Evolutionary conservation across 352 stramenopile genomes (phyloP).

Genomic region (Pythium rhizo-oryzae): DNA sequence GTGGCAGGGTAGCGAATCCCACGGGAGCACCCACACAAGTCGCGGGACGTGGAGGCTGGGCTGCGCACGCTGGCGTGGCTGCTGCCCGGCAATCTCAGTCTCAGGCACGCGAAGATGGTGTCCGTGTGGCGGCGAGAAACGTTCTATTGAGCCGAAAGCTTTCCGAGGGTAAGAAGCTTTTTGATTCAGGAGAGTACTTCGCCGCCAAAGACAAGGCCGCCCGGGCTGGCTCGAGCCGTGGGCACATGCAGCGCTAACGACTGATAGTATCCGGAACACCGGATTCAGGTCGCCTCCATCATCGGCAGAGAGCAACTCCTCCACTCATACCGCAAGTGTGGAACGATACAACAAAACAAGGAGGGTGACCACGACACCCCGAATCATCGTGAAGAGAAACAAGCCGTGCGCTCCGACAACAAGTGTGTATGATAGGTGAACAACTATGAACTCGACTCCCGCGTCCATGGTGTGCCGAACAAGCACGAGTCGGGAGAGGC

Average conservation of each 20-base stretch:
- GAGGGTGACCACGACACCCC: not conserved
- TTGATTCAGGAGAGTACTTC: slow-evolving; percentile 83
- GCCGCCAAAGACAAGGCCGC: slow-evolving; percentile 32
- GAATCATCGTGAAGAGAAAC: not conserved
- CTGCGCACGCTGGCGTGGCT: not conserved
- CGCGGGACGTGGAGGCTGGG: slow-evolving; percentile 1
- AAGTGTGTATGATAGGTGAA: slow-evolving; percentile 11
- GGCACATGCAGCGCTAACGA: slow-evolving; percentile 6
- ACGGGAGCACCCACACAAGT: slow-evolving; percentile 9
- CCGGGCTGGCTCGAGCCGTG: slow-evolving; percentile 31
- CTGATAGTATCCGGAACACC: not conserved
- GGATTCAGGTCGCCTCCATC: no score
- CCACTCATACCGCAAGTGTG: no score
- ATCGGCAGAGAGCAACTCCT: not conserved
- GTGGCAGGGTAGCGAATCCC: slow-evolving; percentile 28
- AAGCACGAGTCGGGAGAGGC: not conserved
- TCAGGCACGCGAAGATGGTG: not conserved
- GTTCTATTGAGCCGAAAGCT: slow-evolving; percentile 70
- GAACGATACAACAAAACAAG: not conserved
- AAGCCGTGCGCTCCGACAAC: not conserved
- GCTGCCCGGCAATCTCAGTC: slow-evolving; percentile 8
- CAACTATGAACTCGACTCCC: not conserved
- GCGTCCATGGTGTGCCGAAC: not conserved
- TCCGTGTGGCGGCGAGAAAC: slow-evolving; percentile 50
- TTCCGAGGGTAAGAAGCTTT: slow-evolving; percentile 61